phyloP scores from a whole-genome alignment of 768 basidiomycete species.

The Trametes villosa region DNA sequence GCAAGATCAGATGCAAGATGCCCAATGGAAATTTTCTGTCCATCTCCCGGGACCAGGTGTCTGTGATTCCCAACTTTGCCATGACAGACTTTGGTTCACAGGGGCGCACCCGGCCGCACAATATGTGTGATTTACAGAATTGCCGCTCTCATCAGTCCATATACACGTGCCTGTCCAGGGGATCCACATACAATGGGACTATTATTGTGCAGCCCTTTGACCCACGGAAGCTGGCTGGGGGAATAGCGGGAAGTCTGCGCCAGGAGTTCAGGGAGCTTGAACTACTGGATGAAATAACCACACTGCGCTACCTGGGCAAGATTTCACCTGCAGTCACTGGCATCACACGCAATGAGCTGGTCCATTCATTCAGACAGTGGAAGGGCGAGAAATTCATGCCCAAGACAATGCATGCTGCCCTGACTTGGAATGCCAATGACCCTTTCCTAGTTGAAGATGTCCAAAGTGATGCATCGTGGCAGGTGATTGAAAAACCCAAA shows the following conservation, averaged over 20 bases:
- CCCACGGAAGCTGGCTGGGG: slow-evolving; percentile 11
- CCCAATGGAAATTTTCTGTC: slow-evolving; percentile 14
- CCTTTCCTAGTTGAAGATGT: too few species aligned
- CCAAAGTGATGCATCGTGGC: too few species aligned
- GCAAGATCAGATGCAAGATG: slow-evolving; percentile 16
- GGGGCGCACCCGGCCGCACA: slow-evolving; percentile 25
- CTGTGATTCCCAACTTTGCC: slow-evolving; percentile 29
- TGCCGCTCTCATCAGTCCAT: slow-evolving; percentile 25
- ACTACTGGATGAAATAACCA: too few species aligned
- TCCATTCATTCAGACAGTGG: too few species aligned
- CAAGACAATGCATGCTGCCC: too few species aligned
- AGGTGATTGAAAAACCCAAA: too few species aligned
- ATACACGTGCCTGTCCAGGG: slow-evolving; percentile 29
- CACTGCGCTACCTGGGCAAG: too few species aligned
- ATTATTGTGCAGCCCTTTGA: slow-evolving; percentile 25
- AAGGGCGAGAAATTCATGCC: too few species aligned
- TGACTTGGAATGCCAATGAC: too few species aligned
- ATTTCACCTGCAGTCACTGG: too few species aligned
- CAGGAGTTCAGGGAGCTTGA: slow-evolving; percentile 38
- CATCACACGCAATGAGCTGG: too few species aligned
- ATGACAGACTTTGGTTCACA: slow-evolving; percentile 34
- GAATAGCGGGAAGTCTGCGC: slow-evolving; percentile 18
- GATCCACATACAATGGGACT: slow-evolving; percentile 24
- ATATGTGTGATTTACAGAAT: slow-evolving; percentile 6
- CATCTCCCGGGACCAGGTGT: slow-evolving; percentile 23